Evolutionary conservation across 1,284 basidiomycete genomes (phyloP).

Genomic region (Xanthoconium separans): DNA sequence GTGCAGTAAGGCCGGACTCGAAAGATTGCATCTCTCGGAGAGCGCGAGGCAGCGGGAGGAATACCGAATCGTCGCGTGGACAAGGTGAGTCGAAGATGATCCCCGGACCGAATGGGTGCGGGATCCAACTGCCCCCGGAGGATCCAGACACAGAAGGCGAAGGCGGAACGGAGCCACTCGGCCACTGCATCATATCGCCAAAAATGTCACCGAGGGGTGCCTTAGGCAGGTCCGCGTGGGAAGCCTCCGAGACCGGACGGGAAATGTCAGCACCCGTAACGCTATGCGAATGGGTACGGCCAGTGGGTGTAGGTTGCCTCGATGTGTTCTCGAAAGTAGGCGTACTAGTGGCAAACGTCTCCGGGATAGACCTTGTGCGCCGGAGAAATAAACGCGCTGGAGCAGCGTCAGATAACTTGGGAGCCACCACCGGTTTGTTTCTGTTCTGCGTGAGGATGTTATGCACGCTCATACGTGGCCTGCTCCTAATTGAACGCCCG

Average conservation of each 20-base stretch:
- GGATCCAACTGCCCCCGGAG: slow-evolving; percentile 32
- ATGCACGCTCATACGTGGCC: slow-evolving; percentile 68
- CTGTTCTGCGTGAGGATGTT: slow-evolving; percentile 54
- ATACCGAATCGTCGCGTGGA: slow-evolving; percentile 35
- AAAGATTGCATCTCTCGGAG: slow-evolving; percentile 80
- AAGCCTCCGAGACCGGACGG: slow-evolving; percentile 31
- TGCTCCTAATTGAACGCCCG: slow-evolving; percentile 32
- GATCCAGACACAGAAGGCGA: slow-evolving; percentile 36
- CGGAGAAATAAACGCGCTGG: slow-evolving; percentile 38
- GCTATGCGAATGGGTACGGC: slow-evolving; percentile 72
- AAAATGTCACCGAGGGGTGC: slow-evolving; percentile 54
- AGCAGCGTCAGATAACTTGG: slow-evolving; percentile 15
- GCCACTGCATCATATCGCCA: slow-evolving; percentile 64
- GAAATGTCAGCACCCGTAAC: slow-evolving; percentile 70
- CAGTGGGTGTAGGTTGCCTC: slow-evolving; percentile 36
- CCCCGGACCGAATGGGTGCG: slow-evolving; percentile 62
- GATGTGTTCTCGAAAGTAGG: slow-evolving; percentile 24
- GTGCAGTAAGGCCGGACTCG: slow-evolving; percentile 72
- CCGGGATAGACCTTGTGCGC: slow-evolving; percentile 70
- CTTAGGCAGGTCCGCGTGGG: slow-evolving; percentile 14
- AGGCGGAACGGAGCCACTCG: slow-evolving; percentile 33
- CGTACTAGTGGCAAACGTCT: slow-evolving; percentile 41
- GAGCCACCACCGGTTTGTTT: slow-evolving; percentile 40
- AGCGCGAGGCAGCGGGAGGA: slow-evolving; percentile 46
- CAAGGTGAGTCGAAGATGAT: slow-evolving; percentile 61